Conservation (phyloP, 768 basidiomycete species). For the Lactarius akahatsu region DNA sequence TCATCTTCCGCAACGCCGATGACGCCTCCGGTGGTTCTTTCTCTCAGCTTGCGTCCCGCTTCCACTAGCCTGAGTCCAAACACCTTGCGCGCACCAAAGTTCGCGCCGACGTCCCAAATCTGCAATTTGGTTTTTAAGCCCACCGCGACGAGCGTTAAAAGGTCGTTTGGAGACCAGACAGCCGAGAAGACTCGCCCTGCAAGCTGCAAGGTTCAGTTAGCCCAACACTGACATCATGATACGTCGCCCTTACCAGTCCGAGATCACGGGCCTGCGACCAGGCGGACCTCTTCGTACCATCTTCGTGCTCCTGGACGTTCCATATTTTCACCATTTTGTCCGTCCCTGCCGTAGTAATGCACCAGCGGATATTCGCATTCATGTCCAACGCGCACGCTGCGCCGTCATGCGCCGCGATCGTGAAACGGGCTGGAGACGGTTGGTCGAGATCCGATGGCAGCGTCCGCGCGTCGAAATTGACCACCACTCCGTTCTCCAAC, state of each 20-base stretch:
- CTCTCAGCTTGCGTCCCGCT: conserved; percentile 66
- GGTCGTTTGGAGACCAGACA: conserved; percentile 90
- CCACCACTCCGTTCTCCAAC: conserved; percentile 89
- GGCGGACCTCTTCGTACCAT: conserved; percentile 70
- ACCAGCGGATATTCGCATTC: conserved; percentile 86
- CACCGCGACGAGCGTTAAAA: conserved; percentile 79
- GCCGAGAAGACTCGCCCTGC: conserved; percentile 95
- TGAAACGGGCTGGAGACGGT: conserved; percentile 76
- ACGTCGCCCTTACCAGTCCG: conserved; percentile 65
- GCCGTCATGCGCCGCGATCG: conserved; percentile 90
- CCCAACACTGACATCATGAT: not conserved
- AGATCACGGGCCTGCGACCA: conserved; percentile 86
- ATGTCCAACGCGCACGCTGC: conserved; percentile 87
- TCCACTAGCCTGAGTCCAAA: conserved; percentile 76
- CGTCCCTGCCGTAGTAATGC: conserved; percentile 91
- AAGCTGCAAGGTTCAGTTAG: conserved; percentile 41
- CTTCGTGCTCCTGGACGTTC: conserved; percentile 75
- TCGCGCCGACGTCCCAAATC: conserved; percentile 92
- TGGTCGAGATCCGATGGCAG: conserved; percentile 63
- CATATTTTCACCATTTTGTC: conserved; percentile 97
- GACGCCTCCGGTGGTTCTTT: conserved; percentile 62
- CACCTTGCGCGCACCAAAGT: conserved; percentile 75
- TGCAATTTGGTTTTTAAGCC: conserved; percentile 94
- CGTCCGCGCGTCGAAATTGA: conserved; percentile 88
- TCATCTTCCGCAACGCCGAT: conserved; percentile 68